These are phyloP conservation scores for Pyrenochaeta sp. DNA, from an alignment of 2,329 filamentous ascomycete genomes.

Conservation along the genomic window DNA sequence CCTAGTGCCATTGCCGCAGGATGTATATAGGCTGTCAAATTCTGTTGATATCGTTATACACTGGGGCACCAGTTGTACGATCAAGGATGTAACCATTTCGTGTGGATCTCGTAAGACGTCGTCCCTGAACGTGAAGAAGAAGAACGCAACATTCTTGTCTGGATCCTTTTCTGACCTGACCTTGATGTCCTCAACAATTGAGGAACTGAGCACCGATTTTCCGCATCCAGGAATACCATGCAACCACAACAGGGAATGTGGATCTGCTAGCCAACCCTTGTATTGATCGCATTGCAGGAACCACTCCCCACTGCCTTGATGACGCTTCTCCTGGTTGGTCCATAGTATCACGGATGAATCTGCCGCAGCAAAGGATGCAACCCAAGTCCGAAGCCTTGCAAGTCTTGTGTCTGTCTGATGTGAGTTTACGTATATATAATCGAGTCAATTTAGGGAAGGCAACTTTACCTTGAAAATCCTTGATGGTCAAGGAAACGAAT, in stretches of 20 bases:
- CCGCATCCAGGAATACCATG: slow-evolving; percentile 9
- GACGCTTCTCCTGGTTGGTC: no score
- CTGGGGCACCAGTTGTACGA: slow-evolving; percentile 38
- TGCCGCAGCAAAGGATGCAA: no score
- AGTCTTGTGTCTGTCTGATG: no score
- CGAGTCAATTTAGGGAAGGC: no score
- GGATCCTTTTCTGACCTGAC: neutral
- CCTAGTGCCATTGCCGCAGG: neutral
- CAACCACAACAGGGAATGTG: neutral
- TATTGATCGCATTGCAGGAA: neutral
- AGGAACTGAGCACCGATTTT: slow-evolving; percentile 6
- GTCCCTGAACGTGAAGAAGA: slow-evolving; percentile 43
- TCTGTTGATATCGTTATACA: neutral
- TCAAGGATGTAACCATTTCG: slow-evolving; percentile 41
- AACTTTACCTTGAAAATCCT: no score
- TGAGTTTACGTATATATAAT: no score
- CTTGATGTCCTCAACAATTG: slow-evolving; percentile 16
- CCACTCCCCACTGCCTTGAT: neutral
- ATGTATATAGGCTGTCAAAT: neutral
- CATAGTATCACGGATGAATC: no score
- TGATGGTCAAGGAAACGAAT: no score
- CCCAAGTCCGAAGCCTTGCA: no score
- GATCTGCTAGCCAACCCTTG: neutral
- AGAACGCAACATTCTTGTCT: slow-evolving; percentile 13
- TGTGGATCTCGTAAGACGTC: slow-evolving; percentile 39